Conservation (phyloP, 371 early-diverging fungal species). For the Actinomortierella ambigua region DNA sequence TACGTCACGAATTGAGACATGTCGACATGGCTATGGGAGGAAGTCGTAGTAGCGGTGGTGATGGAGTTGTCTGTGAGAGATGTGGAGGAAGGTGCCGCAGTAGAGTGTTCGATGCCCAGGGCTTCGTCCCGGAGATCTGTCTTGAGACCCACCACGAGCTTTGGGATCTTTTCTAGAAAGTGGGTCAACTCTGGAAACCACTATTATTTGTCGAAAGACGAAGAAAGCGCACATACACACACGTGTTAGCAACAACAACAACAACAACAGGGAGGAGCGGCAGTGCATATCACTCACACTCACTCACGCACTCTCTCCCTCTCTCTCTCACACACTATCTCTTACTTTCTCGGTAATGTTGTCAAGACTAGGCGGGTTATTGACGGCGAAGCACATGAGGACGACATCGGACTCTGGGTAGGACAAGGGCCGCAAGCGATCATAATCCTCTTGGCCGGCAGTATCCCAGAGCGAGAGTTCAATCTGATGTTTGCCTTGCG, state of each 20-base stretch:
- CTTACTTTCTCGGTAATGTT: slow-evolving; percentile 75
- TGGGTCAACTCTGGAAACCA: slow-evolving; percentile 88
- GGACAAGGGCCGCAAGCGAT: slow-evolving; percentile 85
- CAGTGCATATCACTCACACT: not conserved
- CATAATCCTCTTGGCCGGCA: slow-evolving; percentile 90
- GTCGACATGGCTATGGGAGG: slow-evolving; percentile 13
- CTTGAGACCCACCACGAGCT: slow-evolving; percentile 90
- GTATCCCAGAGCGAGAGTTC: slow-evolving; percentile 68
- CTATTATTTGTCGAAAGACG: slow-evolving; percentile 33
- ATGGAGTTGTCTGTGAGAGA: too few species aligned
- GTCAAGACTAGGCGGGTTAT: slow-evolving; percentile 80
- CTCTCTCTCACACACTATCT: not conserved
- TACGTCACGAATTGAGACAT: slow-evolving; percentile 38
- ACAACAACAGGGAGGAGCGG: not conserved
- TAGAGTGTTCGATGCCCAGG: not conserved
- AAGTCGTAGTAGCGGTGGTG: too few species aligned
- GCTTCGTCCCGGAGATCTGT: slow-evolving; percentile 73
- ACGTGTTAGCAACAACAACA: not conserved
- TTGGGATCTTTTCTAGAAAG: slow-evolving; percentile 83
- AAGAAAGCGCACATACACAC: not conserved
- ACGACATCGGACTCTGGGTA: slow-evolving; percentile 92
- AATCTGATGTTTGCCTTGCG: slow-evolving; percentile 53
- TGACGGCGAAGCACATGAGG: slow-evolving; percentile 82
- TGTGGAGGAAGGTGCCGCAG: too few species aligned
- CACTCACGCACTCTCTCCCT: not conserved